Conservation (phyloP, 73 alveolate genomes). For the Uronychia setigera region DNA sequence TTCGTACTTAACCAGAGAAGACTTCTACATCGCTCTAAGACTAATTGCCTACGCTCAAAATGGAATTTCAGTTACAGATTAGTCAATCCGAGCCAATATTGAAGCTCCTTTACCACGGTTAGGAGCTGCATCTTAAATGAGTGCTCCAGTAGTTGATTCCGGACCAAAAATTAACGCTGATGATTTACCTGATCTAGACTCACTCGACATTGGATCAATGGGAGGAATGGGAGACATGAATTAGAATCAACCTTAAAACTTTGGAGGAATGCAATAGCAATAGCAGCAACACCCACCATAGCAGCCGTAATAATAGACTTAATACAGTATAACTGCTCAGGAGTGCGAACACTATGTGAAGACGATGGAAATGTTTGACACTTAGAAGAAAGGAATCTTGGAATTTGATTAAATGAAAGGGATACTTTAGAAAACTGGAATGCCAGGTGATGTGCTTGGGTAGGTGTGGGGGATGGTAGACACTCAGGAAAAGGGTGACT, state of each 20-base stretch:
- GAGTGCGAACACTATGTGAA: conserved; percentile 8
- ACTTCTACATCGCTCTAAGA: conserved; percentile 87
- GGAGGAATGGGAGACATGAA: conserved; percentile 1
- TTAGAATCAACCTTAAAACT: conserved; percentile 20
- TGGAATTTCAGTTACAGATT: conserved; percentile 73
- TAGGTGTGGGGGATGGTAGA: conserved; percentile 56
- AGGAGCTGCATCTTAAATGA: conserved; percentile 21
- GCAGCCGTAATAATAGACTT: conserved; percentile 16
- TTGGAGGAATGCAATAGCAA: conserved; percentile 5
- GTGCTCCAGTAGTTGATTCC: conserved; percentile 21
- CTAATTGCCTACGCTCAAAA: conserved; percentile 90
- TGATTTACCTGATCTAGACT: conserved; percentile 56
- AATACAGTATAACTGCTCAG: conserved; percentile 12
- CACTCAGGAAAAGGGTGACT: conserved; percentile 37
- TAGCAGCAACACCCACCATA: conserved; percentile 7
- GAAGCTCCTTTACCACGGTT: conserved; percentile 79
- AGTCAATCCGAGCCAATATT: conserved; percentile 63
- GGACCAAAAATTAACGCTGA: conserved; percentile 34
- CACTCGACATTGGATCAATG: conserved; percentile 22
- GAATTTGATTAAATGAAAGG: conserved; percentile 17
- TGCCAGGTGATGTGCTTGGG: conserved; percentile 14
- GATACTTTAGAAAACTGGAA: conserved; percentile 16
- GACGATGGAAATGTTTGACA: conserved; percentile 17
- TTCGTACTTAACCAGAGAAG: conserved; percentile 75
- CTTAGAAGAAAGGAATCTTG: conserved; percentile 16